Percentiles rank a stretch among this genome's conserved stretches.
Conservation (phyloP, 495 filamentous ascomycete genomes). For the Neurospora hispaniola region DNA sequence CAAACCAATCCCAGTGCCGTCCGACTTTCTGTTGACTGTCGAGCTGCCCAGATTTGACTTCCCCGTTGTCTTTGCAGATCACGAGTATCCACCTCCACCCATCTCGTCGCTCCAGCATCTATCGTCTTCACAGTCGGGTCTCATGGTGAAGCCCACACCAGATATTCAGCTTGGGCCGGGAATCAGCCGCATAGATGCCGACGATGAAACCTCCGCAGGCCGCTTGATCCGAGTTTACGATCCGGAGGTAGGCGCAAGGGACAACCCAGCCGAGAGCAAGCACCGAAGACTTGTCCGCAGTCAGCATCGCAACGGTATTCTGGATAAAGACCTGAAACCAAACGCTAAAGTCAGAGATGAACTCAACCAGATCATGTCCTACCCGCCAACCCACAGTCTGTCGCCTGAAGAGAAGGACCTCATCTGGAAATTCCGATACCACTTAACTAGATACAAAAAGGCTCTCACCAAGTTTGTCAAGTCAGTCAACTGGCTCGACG, state of each 20-base stretch:
- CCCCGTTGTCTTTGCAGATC: constrained; percentile 87
- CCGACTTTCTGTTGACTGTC: constrained; percentile 63
- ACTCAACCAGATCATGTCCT: constrained; percentile 80
- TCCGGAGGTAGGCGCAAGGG: constrained; percentile 74
- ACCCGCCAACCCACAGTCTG: constrained; percentile 83
- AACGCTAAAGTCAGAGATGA: constrained; percentile 96
- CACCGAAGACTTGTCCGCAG: constrained; percentile 85
- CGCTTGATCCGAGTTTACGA: constrained; percentile 80
- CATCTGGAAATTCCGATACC: constrained; percentile 93
- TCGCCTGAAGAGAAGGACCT: constrained; percentile 87
- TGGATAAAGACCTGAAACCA: constrained; percentile 89
- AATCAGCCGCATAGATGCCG: constrained; percentile 54
- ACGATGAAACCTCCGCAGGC: constrained; percentile 39
- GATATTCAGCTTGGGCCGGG: constrained; percentile 77
- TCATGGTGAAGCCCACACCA: constrained; percentile 63
- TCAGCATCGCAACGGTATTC: constrained; percentile 73
- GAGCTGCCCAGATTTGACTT: constrained; percentile 95
- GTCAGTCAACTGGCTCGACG: constrained; percentile 86
- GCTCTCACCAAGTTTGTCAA: constrained; percentile 97
- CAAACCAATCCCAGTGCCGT: constrained; percentile 35
- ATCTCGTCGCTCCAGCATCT: constrained; percentile 59
- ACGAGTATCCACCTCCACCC: constrained; percentile 79
- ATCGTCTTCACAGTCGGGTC: constrained; percentile 50
- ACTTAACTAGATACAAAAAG: constrained; percentile 82
- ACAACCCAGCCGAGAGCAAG: constrained; percentile 94